These are phyloP conservation scores for Fomitopsis betulina DNA, from an alignment of 1,284 basidiomycete species.

Conservation along the genomic window DNA sequence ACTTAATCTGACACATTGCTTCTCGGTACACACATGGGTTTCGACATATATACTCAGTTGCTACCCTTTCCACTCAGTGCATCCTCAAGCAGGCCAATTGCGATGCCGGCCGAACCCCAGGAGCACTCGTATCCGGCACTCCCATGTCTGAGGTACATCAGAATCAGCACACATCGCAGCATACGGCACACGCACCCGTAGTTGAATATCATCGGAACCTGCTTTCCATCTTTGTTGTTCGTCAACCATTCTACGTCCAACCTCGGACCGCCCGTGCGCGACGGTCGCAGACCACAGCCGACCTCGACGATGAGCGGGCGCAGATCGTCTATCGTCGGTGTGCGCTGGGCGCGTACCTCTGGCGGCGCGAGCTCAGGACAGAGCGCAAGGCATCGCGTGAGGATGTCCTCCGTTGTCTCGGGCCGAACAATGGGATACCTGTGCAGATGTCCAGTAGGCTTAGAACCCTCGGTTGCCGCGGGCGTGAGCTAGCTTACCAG, in stretches of 20 bases:
- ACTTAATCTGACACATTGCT: not conserved
- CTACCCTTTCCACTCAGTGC: not conserved
- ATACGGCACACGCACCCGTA: conserved; percentile 34
- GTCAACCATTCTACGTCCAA: conserved; percentile 32
- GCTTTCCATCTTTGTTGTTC: conserved; percentile 10
- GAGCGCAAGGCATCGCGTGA: conserved; percentile 49
- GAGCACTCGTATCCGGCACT: conserved; percentile 27
- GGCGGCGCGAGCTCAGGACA: conserved; percentile 69
- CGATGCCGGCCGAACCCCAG: conserved; percentile 5
- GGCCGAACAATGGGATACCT: conserved; percentile 56
- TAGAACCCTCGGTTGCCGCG: not conserved
- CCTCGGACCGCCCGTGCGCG: conserved; percentile 42
- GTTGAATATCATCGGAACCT: conserved; percentile 39
- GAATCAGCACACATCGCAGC: not conserved
- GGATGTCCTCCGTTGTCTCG: conserved; percentile 57
- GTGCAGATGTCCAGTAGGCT: not conserved
- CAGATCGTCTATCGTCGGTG: conserved; percentile 60
- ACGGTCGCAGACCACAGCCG: conserved; percentile 53
- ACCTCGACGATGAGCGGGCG: conserved; percentile 59
- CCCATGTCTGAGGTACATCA: conserved; percentile 31
- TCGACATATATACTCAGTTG: not conserved
- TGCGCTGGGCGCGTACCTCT: conserved; percentile 39
- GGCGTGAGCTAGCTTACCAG: conserved; percentile 39
- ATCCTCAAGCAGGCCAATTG: conserved; percentile 3
- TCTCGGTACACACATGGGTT: not conserved